Evolutionary conservation across 495 filamentous ascomycete genomes (phyloP), one percentile per base, ranked within the genome.

Genomic region (Trichoderma reesei): DNA sequence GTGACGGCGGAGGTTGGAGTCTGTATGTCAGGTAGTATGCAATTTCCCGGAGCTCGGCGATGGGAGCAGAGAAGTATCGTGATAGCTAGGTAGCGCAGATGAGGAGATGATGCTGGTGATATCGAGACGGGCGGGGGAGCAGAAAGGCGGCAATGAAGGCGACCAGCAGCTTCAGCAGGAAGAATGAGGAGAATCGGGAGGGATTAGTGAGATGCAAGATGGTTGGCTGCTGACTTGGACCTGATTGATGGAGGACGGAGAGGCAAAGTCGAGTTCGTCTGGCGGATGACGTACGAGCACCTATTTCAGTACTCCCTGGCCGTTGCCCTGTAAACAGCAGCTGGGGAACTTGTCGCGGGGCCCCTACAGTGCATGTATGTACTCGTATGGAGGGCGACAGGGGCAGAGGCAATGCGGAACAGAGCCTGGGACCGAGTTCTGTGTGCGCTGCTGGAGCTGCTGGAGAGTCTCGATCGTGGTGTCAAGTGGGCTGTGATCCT

Each of bases 121-220:
- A 14, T 10, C 33, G 33, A 41, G 33, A 14, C 31, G 38, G n/a
- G 16, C 31, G 38, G n/a, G 16, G 42, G 42, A 18, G n/a, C 10
- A 31, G 18, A 20, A 37, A 37, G 5, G 54, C 10, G 38, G 38
- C 38, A 39, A 37, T 48, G 68, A 73, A 54, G 71, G 72, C 34
- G 75, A 77, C 41, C 79, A 77, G 7, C 78, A 83, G 2, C 69
- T 70, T 42, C 70, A 72, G 67, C 67, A 76, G 60, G 68, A 75
- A 38, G 73, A 26, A 26, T 26, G 26, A 75, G 10, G 76, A 75
- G 59, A 33, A 11, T 38, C n/a, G 39, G 59, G 34, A 34, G 16
- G 44, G 44, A 18, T 48, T 56, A 56, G 51, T 56, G 26, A 56
- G 51, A 56, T 56, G 51, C 51, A 56, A 56, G 51, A 56, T 31